phyloP scores from a whole-genome alignment of 257 asterid genomes.

The Euphrasia confusa region DNA sequence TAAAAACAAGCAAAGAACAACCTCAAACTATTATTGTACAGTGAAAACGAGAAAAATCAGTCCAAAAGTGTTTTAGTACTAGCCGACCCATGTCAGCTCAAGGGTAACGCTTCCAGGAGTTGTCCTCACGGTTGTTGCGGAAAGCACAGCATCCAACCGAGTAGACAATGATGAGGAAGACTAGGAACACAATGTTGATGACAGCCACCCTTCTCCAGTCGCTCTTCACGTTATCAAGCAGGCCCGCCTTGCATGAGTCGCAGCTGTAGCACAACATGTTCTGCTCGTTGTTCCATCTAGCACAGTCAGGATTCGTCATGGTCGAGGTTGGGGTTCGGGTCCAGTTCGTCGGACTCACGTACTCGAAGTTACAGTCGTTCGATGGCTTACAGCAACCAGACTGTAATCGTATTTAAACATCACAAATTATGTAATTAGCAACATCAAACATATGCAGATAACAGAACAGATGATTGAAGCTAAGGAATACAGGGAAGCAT shows the following conservation, averaged over 20 bases:
- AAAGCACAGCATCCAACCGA: slow-evolving; percentile 71
- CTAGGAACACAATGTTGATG: slow-evolving; percentile 59
- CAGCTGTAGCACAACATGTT: slow-evolving; percentile 59
- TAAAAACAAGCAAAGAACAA: too few species aligned
- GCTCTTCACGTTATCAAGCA: slow-evolving; percentile 76
- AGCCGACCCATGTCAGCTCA: slow-evolving; percentile 24
- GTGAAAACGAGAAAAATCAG: too few species aligned
- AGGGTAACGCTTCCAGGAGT: slow-evolving; percentile 78
- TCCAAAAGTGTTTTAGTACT: too few species aligned
- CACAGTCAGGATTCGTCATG: slow-evolving; percentile 49
- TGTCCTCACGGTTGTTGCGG: slow-evolving; percentile 79
- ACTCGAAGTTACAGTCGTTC: slow-evolving; percentile 54
- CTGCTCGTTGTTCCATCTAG: slow-evolving; percentile 52
- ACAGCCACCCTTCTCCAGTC: slow-evolving; percentile 81
- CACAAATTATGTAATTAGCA: background rate
- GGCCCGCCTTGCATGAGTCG: slow-evolving; percentile 83
- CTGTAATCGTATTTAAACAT: slow-evolving; percentile 29
- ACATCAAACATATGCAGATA: background rate
- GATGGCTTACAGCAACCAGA: slow-evolving; percentile 99
- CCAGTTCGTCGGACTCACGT: slow-evolving; percentile 83
- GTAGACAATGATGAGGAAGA: slow-evolving; percentile 77
- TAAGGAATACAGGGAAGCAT: too few species aligned
- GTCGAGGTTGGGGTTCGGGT: slow-evolving; percentile 25
- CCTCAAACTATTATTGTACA: too few species aligned
- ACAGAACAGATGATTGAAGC: too few species aligned